Base-by-base conservation (phyloP, 1,139 yeast genomes). In the Kodamaea anthophila region DNA sequence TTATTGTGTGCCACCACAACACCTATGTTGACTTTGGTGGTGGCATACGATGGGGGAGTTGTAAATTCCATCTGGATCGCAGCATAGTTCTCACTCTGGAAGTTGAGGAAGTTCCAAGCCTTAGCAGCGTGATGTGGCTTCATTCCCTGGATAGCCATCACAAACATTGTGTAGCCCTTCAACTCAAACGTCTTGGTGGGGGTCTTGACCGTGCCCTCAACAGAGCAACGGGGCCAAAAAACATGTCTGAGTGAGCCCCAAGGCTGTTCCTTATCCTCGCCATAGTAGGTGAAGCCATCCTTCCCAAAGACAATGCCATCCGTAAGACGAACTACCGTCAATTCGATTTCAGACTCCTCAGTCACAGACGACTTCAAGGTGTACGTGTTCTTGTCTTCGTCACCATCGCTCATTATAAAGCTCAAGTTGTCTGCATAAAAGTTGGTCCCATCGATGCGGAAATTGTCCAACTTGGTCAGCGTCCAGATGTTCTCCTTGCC, bases 121-220 rank as follows among this genome's bases (percentile, higher is more conserved):
- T 94, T 85, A 34, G 98, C 98, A 20, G 96, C 96, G 58, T 91
- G 98, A 57, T 91, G 97, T 9, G 98, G 98, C 59, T 91, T 91
- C 97, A 91, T 88, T 38, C 97, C 97, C 64, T 91, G 98, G 44
- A 87, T 62, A n/a, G 98, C 98, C 94, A 85, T 82, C 29, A 91
- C 95, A 53, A 79, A 87, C 94, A 88, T 82, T 34, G 86, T 76
- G 34, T 49, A 62, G 25, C 84, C 86, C 21, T 71, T 64, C 32
- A 75, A 55, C 13, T 58, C 58, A 33, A 49, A 37, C 35, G 47
- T 43, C 33, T 46, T 44, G 13, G 42, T 31, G 20, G 51, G 50
- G 28, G 58, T 54, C 38, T 55, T 58, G 38, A 91, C 60, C 18
- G 74, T 65, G 45, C 98, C 98, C 13, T 49, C 49, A 26, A 77